phyloP scores from a whole-genome alignment of 2,329 filamentous ascomycete species.

The Cladosporium velox region DNA sequence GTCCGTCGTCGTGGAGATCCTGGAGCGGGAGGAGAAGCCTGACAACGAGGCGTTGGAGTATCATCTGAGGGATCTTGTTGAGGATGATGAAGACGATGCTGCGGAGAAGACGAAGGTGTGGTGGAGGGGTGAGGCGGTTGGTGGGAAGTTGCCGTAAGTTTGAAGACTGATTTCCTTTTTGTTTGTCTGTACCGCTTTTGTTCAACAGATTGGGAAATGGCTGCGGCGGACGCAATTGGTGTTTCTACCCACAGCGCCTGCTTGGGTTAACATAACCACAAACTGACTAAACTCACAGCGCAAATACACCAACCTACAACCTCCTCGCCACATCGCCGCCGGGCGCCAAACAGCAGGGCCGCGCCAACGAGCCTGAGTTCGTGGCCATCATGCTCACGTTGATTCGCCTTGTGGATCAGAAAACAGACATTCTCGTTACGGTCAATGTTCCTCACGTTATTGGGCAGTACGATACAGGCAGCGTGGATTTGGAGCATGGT shows the following conservation, averaged over 20 bases:
- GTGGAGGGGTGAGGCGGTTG: slow-evolving; percentile 33
- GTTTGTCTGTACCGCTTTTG: background rate
- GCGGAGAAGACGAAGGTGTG: slow-evolving; percentile 40
- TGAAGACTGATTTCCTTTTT: background rate
- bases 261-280: background rate
- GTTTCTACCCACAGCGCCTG: background rate
- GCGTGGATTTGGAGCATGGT: slow-evolving; percentile 67
- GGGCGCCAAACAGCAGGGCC: slow-evolving; percentile 39
- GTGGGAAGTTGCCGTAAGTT: slow-evolving; percentile 43
- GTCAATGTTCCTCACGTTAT: slow-evolving; percentile 85
- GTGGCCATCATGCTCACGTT: slow-evolving; percentile 77
- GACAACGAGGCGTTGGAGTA: slow-evolving; percentile 65
- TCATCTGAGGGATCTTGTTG: slow-evolving; percentile 53
- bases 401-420: slow-evolving; percentile 71
- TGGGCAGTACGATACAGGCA: slow-evolving; percentile 71
- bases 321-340: slow-evolving; percentile 63
- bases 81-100: slow-evolving; percentile 35
- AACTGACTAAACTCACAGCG: slow-evolving; percentile 36
- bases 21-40: slow-evolving; percentile 73
- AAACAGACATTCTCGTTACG: slow-evolving; percentile 79
- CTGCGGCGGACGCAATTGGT: background rate
- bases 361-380: slow-evolving; percentile 48
- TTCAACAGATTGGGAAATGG: background rate
- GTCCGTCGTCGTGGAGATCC: slow-evolving; percentile 87
- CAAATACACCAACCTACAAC: slow-evolving; percentile 64